Percentiles rank a stretch among this genome's conserved stretches.
phyloP scores from a whole-genome alignment of 148 eudicot genomes.

The Camellia japonica region DNA sequence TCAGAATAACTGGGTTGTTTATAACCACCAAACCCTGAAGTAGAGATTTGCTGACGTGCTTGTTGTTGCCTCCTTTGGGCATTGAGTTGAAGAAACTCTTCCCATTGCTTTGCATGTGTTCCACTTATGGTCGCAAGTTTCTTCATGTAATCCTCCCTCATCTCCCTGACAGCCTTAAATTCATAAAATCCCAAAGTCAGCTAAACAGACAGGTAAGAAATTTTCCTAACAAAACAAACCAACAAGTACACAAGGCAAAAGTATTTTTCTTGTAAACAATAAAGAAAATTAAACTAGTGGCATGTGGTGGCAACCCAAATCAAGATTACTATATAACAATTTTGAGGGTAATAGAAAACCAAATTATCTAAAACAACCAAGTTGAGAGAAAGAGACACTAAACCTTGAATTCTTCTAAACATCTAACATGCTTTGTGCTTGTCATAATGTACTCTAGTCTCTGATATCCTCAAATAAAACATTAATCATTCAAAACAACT shows the following conservation, averaged over 20 bases:
- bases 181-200: slow-evolving; percentile 12
- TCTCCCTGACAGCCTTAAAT: slow-evolving; percentile 59
- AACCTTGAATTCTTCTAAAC: background rate
- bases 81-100: slow-evolving; percentile 68
- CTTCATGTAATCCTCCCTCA: slow-evolving; percentile 63
- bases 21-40: slow-evolving; percentile 57
- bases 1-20: slow-evolving; percentile 53
- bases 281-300: background rate
- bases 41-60: slow-evolving; percentile 43
- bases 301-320: background rate
- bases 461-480: background rate
- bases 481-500: background rate
- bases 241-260: background rate
- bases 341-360: background rate
- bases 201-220: background rate
- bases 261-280: background rate
- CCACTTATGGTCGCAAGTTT: slow-evolving; percentile 48
- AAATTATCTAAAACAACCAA: background rate
- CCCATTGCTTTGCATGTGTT: slow-evolving; percentile 80
- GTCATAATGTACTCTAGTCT: too few relatives aligned
- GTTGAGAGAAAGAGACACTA: background rate
- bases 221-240: background rate
- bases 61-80: slow-evolving; percentile 57
- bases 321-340: background rate
- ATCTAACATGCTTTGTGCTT: background rate